A percentile compares a stretch with the other conserved stretches of the same genome.
Evolutionary conservation across 352 stramenopile species (phyloP).

Genomic region (Hyphochytrium catenoides): DNA sequence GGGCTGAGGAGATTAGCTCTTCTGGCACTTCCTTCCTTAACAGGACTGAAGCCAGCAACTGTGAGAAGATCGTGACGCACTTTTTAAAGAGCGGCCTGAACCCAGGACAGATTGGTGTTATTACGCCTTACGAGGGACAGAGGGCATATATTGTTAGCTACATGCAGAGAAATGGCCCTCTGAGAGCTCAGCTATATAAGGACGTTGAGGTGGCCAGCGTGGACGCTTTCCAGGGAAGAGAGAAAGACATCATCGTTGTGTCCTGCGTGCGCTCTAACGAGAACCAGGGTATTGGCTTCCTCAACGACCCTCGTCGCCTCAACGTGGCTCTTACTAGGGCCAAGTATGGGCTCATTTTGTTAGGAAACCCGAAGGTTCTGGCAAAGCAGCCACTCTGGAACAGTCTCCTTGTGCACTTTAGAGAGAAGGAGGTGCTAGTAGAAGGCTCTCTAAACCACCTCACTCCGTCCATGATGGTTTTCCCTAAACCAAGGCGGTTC

Average conservation of each 20-base stretch:
- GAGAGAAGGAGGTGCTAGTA: conserved; percentile 78
- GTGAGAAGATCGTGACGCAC: conserved; percentile 93
- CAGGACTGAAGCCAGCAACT: conserved; percentile 87
- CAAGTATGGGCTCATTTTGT: conserved; percentile 91
- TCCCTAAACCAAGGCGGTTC: conserved; percentile 44
- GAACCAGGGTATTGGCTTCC: conserved; percentile 95
- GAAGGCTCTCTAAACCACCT: conserved; percentile 92
- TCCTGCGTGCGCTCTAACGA: conserved; percentile 98
- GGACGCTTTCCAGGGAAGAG: conserved; percentile 96
- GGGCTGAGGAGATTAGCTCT: conserved; percentile 92
- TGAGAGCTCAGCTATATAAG: conserved; percentile 83
- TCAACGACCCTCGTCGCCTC: conserved; percentile 89
- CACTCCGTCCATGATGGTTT: conserved; percentile 88
- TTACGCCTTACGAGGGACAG: conserved; percentile 96
- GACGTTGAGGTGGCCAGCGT: conserved; percentile 96
- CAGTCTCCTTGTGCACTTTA: conserved; percentile 87
- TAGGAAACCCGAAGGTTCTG: conserved; percentile 91
- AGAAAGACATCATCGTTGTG: conserved; percentile 97
- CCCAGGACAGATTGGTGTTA: conserved; percentile 77
- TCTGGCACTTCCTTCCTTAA: conserved; percentile 97
- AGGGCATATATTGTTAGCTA: conserved; percentile 95
- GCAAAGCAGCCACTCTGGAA: conserved; percentile 93
- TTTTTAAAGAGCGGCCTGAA: conserved; percentile 80
- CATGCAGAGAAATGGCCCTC: conserved; percentile 81
- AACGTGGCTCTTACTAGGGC: conserved; percentile 97